Percentiles rank a stretch among this genome's conserved stretches.
These are phyloP conservation scores for Pichia heedii DNA, from an alignment of 805 yeast species.

Conservation along the genomic window DNA sequence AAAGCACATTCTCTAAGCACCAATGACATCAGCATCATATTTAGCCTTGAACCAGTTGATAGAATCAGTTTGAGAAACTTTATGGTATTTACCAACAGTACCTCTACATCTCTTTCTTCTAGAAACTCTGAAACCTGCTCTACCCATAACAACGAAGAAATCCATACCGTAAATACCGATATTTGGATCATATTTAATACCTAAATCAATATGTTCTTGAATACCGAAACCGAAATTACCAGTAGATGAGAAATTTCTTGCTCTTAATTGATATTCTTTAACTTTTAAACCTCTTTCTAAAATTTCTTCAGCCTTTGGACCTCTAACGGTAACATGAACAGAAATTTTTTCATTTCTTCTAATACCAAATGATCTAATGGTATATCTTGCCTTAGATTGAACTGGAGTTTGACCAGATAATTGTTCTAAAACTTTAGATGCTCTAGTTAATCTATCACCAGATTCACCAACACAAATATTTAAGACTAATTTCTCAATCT, in stretches of 20 bases:
- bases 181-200: slow-evolving; percentile 99
- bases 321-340: slow-evolving; percentile 98
- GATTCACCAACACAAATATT: slow-evolving; percentile 99
- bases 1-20: slow-evolving; percentile 44
- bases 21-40: slow-evolving; percentile 97
- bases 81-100: slow-evolving; percentile 86
- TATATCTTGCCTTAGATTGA: slow-evolving; percentile 99
- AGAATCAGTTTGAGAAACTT: slow-evolving; percentile 86
- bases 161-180: slow-evolving; percentile 99
- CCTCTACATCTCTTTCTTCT: slow-evolving; percentile 95
- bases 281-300: slow-evolving; percentile 99
- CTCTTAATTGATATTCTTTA: slow-evolving; percentile 95
- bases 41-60: slow-evolving; percentile 98
- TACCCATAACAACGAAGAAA: slow-evolving; percentile 98
- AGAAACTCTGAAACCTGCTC: slow-evolving; percentile 98
- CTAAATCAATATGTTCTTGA: slow-evolving; percentile 98
- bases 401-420: slow-evolving; percentile 99
- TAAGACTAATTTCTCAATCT: slow-evolving; percentile 98
- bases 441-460: slow-evolving; percentile 99
- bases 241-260: slow-evolving; percentile 93
- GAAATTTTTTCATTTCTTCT: slow-evolving; percentile 99
- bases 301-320: slow-evolving; percentile 99
- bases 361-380: slow-evolving; percentile 99
- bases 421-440: slow-evolving; percentile 99
- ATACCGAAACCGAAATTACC: slow-evolving; percentile 99